Conservation (phyloP, 2,329 filamentous ascomycete species). For the Aureobasidium vineae region DNA sequence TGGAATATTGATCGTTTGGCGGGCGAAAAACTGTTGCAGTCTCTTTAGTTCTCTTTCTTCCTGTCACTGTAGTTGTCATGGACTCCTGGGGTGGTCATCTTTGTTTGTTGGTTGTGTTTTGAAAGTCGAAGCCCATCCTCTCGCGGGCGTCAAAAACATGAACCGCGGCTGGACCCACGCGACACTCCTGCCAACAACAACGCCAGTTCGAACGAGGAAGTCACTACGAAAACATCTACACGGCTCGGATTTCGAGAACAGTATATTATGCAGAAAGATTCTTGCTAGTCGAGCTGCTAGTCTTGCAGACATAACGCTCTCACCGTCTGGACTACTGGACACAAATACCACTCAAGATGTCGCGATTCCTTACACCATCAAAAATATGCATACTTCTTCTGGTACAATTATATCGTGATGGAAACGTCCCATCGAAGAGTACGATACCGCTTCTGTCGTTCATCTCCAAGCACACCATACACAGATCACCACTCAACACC, state of each 20-base stretch:
- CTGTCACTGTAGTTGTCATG: neutral
- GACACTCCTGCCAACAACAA: neutral
- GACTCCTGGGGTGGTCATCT: neutral
- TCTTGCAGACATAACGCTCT: neutral
- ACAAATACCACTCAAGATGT: conserved; percentile 53
- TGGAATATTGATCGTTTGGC: too few species aligned
- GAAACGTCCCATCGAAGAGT: conserved; percentile 31
- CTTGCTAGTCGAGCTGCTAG: neutral
- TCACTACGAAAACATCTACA: neutral
- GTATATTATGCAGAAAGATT: neutral
- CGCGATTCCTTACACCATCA: conserved; percentile 81
- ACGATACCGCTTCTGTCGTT: conserved; percentile 74
- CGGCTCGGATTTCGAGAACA: neutral
- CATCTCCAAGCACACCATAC: conserved; percentile 64
- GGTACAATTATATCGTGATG: conserved; percentile 66
- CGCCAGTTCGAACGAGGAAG: neutral
- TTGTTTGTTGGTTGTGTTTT: neutral
- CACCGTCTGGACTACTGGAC: neutral
- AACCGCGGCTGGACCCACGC: neutral
- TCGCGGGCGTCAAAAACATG: neutral
- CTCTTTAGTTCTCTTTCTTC: too few species aligned
- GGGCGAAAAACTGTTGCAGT: neutral
- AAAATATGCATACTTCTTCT: conserved; percentile 81
- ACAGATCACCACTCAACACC: conserved; percentile 27
- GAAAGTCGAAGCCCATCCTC: neutral